A percentile compares a stretch with the other conserved stretches of the same genome.
These are phyloP conservation scores for Tuber borchii DNA, from an alignment of 495 filamentous ascomycete genomes.

Conservation along the genomic window DNA sequence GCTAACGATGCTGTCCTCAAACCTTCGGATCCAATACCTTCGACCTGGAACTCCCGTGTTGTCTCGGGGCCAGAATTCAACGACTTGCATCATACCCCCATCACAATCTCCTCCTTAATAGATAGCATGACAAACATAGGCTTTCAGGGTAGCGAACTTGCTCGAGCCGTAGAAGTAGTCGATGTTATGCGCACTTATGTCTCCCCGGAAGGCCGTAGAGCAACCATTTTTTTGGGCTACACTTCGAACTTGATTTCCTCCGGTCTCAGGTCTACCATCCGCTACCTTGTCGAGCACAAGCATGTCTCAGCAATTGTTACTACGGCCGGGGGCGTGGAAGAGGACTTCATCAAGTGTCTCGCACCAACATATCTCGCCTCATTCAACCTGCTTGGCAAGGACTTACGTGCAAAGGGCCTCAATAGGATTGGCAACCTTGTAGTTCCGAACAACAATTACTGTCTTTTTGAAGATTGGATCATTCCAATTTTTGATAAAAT, in stretches of 20 bases:
- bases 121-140: slow-evolving; percentile 79
- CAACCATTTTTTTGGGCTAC: slow-evolving; percentile 94
- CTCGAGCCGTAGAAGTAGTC: slow-evolving; percentile 77
- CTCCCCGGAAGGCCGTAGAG: slow-evolving; percentile 63
- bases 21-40: slow-evolving; percentile 73
- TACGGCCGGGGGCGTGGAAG: slow-evolving; percentile 92
- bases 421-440: slow-evolving; percentile 94
- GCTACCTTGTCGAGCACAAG: slow-evolving; percentile 83
- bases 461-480: slow-evolving; percentile 94
- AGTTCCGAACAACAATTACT: slow-evolving; percentile 97
- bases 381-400: slow-evolving; percentile 67
- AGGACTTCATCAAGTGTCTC: slow-evolving; percentile 96
- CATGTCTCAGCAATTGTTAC: slow-evolving; percentile 91
- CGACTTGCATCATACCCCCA: slow-evolving; percentile 59
- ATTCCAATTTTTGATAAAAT: slow-evolving; percentile 83
- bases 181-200: slow-evolving; percentile 85
- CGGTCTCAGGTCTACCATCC: slow-evolving; percentile 80
- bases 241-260: slow-evolving; percentile 96
- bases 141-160: slow-evolving; percentile 82
- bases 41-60: slow-evolving; percentile 53
- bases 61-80: slow-evolving; percentile 91
- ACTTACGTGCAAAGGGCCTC: slow-evolving; percentile 70
- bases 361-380: slow-evolving; percentile 85
- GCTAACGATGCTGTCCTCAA: slow-evolving; percentile 84
- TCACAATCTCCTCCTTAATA: slow-evolving; percentile 78